Evolutionary conservation across 495 filamentous ascomycete genomes (phyloP).

Genomic region (Penicillium canescens): DNA sequence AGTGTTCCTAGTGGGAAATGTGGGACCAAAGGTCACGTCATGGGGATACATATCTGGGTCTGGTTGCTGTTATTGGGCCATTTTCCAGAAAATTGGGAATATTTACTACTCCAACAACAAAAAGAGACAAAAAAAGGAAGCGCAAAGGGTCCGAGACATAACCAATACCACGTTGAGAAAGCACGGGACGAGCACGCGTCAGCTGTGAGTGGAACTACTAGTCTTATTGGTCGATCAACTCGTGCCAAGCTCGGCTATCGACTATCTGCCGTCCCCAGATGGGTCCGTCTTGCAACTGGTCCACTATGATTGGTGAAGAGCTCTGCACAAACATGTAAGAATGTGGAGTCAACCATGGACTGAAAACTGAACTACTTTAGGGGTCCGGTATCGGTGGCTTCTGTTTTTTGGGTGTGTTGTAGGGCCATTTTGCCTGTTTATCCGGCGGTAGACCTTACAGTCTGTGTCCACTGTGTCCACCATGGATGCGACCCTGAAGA

Average conservation of each 20-base stretch:
- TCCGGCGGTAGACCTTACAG: not conserved
- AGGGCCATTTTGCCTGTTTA: not conserved
- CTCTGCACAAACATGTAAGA: conserved; percentile 24
- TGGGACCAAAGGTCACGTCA: conserved; percentile 23
- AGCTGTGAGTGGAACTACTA: conserved; percentile 28
- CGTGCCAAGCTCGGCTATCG: conserved; percentile 48
- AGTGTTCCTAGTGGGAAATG: conserved; percentile 29
- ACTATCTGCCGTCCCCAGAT: conserved; percentile 44
- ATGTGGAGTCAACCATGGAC: conserved; percentile 9
- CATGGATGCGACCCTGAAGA: too few species aligned
- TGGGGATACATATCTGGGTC: not conserved
- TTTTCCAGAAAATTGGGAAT: too few species aligned
- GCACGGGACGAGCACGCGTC: conserved; percentile 43
- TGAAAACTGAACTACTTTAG: too few species aligned
- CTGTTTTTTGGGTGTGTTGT: not conserved
- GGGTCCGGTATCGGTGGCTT: conserved; percentile 22
- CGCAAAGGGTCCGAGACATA: not conserved
- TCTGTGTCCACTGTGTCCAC: not conserved
- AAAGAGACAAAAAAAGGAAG: too few species aligned
- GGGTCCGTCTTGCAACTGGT: conserved; percentile 17
- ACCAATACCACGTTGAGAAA: conserved; percentile 7
- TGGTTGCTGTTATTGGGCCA: not conserved
- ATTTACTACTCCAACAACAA: too few species aligned
- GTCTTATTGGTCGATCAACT: conserved; percentile 36
- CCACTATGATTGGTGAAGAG: conserved; percentile 1